Evolutionary conservation across 2,329 filamentous ascomycete species (phyloP).

Genomic region (Bertia moriformis): DNA sequence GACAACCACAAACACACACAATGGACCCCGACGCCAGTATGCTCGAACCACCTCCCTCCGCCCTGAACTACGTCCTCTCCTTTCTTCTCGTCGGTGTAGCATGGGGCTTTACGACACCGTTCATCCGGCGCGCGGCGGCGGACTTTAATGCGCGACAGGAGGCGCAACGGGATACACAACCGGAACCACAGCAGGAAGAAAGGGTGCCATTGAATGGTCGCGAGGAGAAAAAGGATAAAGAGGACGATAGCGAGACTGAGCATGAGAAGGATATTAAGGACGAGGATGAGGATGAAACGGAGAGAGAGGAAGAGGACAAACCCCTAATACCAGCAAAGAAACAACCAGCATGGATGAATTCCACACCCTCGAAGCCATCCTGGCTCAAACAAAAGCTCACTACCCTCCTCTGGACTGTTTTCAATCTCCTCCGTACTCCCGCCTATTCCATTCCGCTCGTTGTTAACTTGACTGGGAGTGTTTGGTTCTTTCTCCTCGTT

Average conservation of each 20-base stretch:
- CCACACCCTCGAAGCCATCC: slow-evolving; percentile 16
- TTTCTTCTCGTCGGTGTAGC: slow-evolving; percentile 49
- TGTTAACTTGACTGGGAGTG: slow-evolving; percentile 45
- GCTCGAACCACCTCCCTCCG: background rate
- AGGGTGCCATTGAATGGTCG: background rate
- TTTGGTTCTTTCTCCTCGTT: slow-evolving; percentile 54
- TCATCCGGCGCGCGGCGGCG: slow-evolving; percentile 48
- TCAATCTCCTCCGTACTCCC: slow-evolving; percentile 39
- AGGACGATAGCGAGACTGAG: background rate
- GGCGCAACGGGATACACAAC: background rate
- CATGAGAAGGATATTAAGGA: background rate
- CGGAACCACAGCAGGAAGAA: background rate
- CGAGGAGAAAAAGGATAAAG: background rate
- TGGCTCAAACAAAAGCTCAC: slow-evolving; percentile 34
- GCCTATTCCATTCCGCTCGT: slow-evolving; percentile 43
- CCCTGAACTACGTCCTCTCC: slow-evolving; percentile 42
- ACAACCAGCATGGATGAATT: slow-evolving; percentile 13
- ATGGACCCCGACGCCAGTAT: slow-evolving; percentile 1
- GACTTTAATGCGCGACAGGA: slow-evolving; percentile 26
- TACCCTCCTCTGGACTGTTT: slow-evolving; percentile 35
- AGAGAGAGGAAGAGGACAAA: background rate
- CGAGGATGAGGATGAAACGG: background rate
- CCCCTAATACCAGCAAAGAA: slow-evolving; percentile 9
- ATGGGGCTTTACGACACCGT: slow-evolving; percentile 52
- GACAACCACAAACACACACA: no score